Percentiles rank a stretch among this genome's conserved stretches.
Conservation (phyloP, 805 yeast genomes). For the Ogataea paraovalis region DNA sequence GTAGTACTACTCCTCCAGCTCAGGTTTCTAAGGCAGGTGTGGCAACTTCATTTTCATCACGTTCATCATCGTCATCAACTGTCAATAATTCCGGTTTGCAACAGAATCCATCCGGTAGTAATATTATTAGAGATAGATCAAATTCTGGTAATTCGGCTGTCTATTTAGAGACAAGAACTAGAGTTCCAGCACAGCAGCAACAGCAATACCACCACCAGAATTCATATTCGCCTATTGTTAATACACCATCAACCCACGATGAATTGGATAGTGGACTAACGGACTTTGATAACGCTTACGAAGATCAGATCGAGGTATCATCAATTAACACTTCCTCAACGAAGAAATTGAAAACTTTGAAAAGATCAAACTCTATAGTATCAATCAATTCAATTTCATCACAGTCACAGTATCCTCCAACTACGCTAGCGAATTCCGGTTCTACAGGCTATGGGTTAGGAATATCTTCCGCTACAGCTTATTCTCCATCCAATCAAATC, state of each 20-base stretch:
- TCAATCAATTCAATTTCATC: conserved; percentile 24
- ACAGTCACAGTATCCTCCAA: conserved; percentile 18
- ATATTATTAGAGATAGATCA: conserved; percentile 14
- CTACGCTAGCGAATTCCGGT: conserved; percentile 2
- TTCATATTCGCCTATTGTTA: conserved; percentile 16
- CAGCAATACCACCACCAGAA: background rate
- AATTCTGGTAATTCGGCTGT: conserved; percentile 18
- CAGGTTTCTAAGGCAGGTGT: too few relatives aligned
- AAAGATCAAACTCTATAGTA: conserved; percentile 27
- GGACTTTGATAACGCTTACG: conserved; percentile 7
- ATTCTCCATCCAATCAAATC: conserved; percentile 7
- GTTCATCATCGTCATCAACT: conserved; percentile 3
- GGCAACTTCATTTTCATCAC: background rate
- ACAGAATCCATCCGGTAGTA: background rate
- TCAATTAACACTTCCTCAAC: conserved; percentile 26
- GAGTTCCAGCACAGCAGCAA: conserved; percentile 3
- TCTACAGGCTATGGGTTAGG: conserved; percentile 1
- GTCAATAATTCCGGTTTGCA: background rate
- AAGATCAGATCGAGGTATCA: conserved; percentile 20
- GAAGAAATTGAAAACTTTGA: conserved; percentile 25
- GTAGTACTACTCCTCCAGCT: background rate
- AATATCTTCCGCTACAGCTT: conserved; percentile 2
- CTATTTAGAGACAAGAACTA: conserved; percentile 1
- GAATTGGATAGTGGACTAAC: conserved; percentile 10
- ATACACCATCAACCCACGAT: conserved; percentile 17